phyloP scores from a whole-genome alignment of 1,284 basidiomycete species.

The Austroboletus niveus region DNA sequence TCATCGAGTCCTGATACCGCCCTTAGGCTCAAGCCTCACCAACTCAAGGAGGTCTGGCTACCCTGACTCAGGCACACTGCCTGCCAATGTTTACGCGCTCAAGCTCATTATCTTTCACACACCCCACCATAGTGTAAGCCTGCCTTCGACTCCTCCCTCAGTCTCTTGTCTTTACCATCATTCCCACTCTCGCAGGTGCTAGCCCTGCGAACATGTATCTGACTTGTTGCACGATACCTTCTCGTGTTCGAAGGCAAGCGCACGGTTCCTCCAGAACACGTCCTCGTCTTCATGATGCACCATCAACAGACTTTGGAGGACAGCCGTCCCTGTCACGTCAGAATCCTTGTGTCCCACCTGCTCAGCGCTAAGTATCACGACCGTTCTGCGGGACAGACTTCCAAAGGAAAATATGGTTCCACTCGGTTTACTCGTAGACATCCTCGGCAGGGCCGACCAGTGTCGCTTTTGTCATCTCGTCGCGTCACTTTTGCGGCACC shows the following conservation, averaged over 20 bases:
- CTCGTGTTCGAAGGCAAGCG: not conserved
- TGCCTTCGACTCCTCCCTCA: too few relatives aligned
- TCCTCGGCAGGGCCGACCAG: not conserved
- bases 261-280: not conserved
- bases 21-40: too few relatives aligned
- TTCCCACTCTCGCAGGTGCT: too few relatives aligned
- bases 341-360: not conserved
- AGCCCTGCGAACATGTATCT: too few relatives aligned
- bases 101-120: too few relatives aligned
- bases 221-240: too few relatives aligned
- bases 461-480: not conserved
- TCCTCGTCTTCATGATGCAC: not conserved
- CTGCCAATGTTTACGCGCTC: too few relatives aligned
- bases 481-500: not conserved
- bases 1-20: too few relatives aligned
- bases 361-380: not conserved
- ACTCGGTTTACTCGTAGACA: not conserved
- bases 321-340: not conserved
- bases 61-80: too few relatives aligned
- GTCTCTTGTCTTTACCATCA: too few relatives aligned
- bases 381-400: not conserved
- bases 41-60: too few relatives aligned
- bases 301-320: not conserved
- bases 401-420: not conserved
- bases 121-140: too few relatives aligned